A percentile compares a stretch with the other conserved stretches of the same genome.
These are phyloP conservation scores for Ganoderma boninense DNA, from an alignment of 1,284 basidiomycete genomes.

Conservation along the genomic window DNA sequence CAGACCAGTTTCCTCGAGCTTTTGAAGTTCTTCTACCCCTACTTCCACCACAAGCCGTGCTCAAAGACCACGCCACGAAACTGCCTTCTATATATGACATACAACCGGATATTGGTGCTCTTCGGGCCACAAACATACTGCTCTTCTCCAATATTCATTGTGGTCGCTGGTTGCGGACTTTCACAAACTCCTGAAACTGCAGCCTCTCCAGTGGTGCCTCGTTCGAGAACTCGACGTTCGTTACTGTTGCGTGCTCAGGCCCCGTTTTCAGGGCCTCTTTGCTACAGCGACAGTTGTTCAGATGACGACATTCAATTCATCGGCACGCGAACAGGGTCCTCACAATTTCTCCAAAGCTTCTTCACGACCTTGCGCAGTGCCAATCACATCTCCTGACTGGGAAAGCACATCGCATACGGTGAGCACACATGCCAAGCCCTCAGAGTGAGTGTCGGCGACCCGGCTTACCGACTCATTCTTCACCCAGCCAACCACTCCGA, in stretches of 20 bases:
- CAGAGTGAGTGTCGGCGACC: not conserved
- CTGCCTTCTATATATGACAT: too few relatives aligned
- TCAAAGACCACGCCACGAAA: too few relatives aligned
- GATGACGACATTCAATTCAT: not conserved
- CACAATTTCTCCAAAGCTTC: conserved; percentile 37
- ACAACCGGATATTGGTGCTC: too few relatives aligned
- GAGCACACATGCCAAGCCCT: not conserved
- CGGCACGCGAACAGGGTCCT: conserved; percentile 8
- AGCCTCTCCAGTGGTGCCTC: conserved; percentile 33
- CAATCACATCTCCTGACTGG: conserved; percentile 40
- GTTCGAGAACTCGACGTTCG: conserved; percentile 33
- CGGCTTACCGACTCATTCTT: conserved; percentile 39
- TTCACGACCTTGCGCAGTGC: conserved; percentile 39
- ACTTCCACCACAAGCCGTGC: too few relatives aligned
- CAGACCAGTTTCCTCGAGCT: too few relatives aligned
- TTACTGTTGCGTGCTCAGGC: conserved; percentile 35
- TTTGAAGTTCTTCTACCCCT: too few relatives aligned
- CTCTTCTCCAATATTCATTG: not conserved
- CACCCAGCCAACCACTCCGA: conserved; percentile 43
- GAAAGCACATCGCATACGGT: not conserved
- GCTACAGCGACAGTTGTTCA: conserved; percentile 19
- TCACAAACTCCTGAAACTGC: conserved; percentile 37
- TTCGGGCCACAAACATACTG: too few relatives aligned
- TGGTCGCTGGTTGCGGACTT: conserved; percentile 20
- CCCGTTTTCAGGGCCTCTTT: conserved; percentile 35